Evolutionary conservation across 2,329 filamentous ascomycete species (phyloP), one percentile per base, ranked within the genome.

Genomic region (Botrytis fabae): DNA sequence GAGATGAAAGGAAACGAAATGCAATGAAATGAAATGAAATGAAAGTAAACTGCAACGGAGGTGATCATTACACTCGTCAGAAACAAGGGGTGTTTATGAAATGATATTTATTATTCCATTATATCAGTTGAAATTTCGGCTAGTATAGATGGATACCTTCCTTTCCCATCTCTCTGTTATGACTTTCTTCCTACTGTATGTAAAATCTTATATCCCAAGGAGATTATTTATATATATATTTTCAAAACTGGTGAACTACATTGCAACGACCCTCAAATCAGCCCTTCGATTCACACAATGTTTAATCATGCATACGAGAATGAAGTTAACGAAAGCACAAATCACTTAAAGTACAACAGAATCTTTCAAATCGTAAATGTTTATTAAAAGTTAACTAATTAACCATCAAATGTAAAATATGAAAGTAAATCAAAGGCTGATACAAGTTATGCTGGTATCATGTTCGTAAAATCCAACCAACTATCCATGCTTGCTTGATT

Each of bases 361-460:
- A 20, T 59, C 20, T 51, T n/a, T 66, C 18, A 18, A 57, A 32
- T 42, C 3, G 1, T 16, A 6, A 28, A 42, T 42, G 16, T 44
- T 6, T 42, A 68, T 42, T 57, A 32, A 42, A 42, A 57, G n/a
- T 18, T 57, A 32, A 68, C 14, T 28, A 57, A 57, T 40, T 40
- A 68, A 61, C 22, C 20, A 25, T 40, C 1, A 25, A 35, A 54
- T 22, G 60, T 42, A 44, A 42, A 40, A 42, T 18, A 6, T 48
- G 14, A 38, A 54, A 54, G 6, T 8, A 38, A 57, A 38, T n/a
- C 51, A 28, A 57, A 44, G 6, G 25, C n/a, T 8, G 22, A 42
- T 57, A 38, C n/a, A 69, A 42, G 32, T 32, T 57, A 57, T 57
- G 35, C 65, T 69, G 38, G 65, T 69, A 69, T 69, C 38, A 57